Base-by-base conservation (phyloP, 2,329 filamentous ascomycete genomes). In the Phyllosticta citribraziliensis region DNA sequence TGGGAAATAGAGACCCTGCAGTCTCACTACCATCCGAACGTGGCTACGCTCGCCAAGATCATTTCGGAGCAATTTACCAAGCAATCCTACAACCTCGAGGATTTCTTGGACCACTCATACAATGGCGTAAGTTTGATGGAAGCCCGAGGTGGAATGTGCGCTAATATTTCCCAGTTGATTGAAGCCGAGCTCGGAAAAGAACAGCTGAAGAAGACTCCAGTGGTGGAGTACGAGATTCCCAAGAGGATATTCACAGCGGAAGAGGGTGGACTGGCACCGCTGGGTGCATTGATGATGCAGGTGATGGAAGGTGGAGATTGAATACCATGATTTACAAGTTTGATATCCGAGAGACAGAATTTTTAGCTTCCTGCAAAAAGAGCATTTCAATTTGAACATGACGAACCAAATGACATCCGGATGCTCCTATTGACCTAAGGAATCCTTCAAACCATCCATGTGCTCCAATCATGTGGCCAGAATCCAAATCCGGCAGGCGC, bases 61-160 rank as follows among this genome's bases (percentile, higher is more conserved):
- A 85, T 99, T 62, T 89, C 89, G 2, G 91, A 97, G 75, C 94
- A 97, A 73, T 99, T 97, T 73, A 99, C 94, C 2, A 99, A 99
- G 77, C 87, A 91, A 66, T 83, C 88, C 2, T 99, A 97, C 75
- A 94, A 91, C 67, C 77, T 97, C n/a, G 94, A 99, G 71, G 94
- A 99, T 71, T 99, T 99, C 74, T 77, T 97, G 55, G 94, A 99
- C 70, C 91, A 97, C 73, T 93, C 90, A 0, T 99, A 97, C 74
- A 84, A 80, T 68, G 89, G 85, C 70, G 87, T 88, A 82, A 81
- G 83, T 82, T 61, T 24, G n/a, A 17, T 33, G 62, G 60, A 47
- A 55, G 60, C 20, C 10, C 24, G 14, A 12, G 8, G 20, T 12
- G 30, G 30, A 22, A 52, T 17, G 52, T 57, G 56, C 55, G 40